Base-by-base conservation (phyloP, 371 early-diverging fungal species). In the Saksenaea oblongispora region DNA sequence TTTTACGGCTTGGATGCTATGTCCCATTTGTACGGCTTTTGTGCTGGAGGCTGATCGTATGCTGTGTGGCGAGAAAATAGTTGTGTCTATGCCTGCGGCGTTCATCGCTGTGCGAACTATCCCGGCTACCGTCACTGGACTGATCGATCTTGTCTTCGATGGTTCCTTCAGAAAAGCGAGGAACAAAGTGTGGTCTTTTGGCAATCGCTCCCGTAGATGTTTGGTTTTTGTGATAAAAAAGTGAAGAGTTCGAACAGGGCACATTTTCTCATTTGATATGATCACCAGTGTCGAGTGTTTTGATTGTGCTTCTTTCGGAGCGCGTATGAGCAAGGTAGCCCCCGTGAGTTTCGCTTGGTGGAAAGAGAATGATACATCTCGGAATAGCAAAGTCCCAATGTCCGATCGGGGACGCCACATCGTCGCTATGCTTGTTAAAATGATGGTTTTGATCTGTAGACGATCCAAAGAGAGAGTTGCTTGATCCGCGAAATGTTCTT, bases 21-120 rank as follows among this genome's bases (percentile, higher is more conserved):
- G 27, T 14, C 65, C 59, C 34, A 41, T 5, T 27, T 41, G 10
- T 1, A 59, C 65, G 0, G 65, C 65, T 34, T 55, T 54, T 27
- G 65, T 54, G 22, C 35, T 56, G 3, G 55, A 17, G 3, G 58
- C 54, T 36, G 58, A 7, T 7, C 27, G 22, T 3, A 64, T 41
- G 3, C 35, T 53, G 3, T 55, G 62, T 36, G 55, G 31, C 27
- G 13, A 17, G 24, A 17, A 61, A 17, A 41, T 10, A 34, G 7
- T 13, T 4, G 41, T 13, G 41, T 41, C 41, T 7, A 41, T 41
- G 14, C 2, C 41, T 41, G 41, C 41, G 0, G 7, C 41, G 4
- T 41, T 1, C 8, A 41, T 1, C 41, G 13, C 13, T 4, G 35
- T 28, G 34, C 9, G 31, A 8, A 34, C 56, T 0, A 24, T 4